phyloP scores from a whole-genome alignment of 2,329 filamentous ascomycete genomes.

The Dactylellina parvicollis region DNA sequence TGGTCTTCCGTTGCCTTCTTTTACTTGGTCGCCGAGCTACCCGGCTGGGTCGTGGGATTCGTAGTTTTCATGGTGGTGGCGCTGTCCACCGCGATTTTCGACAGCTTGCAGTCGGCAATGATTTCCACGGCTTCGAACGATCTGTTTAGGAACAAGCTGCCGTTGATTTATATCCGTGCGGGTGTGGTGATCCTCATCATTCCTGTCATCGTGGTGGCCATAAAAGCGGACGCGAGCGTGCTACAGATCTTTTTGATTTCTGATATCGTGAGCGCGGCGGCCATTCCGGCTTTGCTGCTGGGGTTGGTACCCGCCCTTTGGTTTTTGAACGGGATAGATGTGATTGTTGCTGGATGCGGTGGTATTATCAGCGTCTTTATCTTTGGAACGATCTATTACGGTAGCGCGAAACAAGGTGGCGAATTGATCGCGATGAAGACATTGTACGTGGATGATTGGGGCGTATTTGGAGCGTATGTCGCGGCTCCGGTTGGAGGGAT shows the following conservation, averaged over 20 bases:
- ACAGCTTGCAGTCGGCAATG: slow-evolving; percentile 83
- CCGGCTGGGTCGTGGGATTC: slow-evolving; percentile 82
- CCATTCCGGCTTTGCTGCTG: slow-evolving; percentile 78
- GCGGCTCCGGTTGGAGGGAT: slow-evolving; percentile 43
- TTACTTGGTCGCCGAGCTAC: slow-evolving; percentile 75
- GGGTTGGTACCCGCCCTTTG: slow-evolving; percentile 72
- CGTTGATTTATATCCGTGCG: slow-evolving; percentile 76
- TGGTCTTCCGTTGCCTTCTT: slow-evolving; percentile 79
- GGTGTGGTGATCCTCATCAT: slow-evolving; percentile 77
- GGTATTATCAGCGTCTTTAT: slow-evolving; percentile 82
- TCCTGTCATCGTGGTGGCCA: slow-evolving; percentile 77
- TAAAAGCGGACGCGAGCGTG: slow-evolving; percentile 74
- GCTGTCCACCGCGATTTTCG: slow-evolving; percentile 80
- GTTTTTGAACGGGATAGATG: slow-evolving; percentile 83
- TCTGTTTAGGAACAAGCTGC: slow-evolving; percentile 81
- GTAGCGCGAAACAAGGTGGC: slow-evolving; percentile 70
- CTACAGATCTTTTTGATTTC: slow-evolving; percentile 85
- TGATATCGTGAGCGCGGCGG: slow-evolving; percentile 79
- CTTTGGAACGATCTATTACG: slow-evolving; percentile 82
- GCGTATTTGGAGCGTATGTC: slow-evolving; percentile 71
- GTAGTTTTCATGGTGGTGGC: slow-evolving; percentile 82
- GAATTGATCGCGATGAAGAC: slow-evolving; percentile 76
- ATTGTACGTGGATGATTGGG: slow-evolving; percentile 81
- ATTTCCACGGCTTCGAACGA: slow-evolving; percentile 86
- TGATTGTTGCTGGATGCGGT: slow-evolving; percentile 79